phyloP scores from a whole-genome alignment of 495 filamentous ascomycete species.

The Aspergillus heteromorphus region DNA sequence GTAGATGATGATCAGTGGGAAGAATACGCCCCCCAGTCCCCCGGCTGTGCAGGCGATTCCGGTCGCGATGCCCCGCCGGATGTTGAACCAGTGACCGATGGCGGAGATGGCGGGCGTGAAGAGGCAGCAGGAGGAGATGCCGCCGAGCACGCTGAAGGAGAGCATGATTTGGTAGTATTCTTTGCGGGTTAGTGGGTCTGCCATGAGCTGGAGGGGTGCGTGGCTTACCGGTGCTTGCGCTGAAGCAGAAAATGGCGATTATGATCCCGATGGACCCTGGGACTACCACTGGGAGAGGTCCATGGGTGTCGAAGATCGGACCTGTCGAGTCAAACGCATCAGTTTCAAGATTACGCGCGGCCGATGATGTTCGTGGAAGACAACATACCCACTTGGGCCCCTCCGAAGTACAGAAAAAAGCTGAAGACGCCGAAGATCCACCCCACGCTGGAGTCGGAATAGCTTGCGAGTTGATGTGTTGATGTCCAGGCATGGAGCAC shows the following conservation, averaged over 20 bases:
- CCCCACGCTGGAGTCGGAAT: constrained; percentile 56
- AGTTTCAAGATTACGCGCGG: background rate
- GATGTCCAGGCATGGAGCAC: constrained; percentile 55
- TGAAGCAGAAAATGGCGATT: constrained; percentile 15
- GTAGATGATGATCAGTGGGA: constrained; percentile 63
- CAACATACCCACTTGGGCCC: constrained; percentile 29
- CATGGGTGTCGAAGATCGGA: constrained; percentile 26
- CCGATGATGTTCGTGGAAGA: too few relatives aligned
- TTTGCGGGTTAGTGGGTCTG: constrained; percentile 38
- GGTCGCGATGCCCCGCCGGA: constrained; percentile 63
- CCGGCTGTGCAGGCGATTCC: constrained; percentile 68
- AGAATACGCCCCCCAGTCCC: constrained; percentile 64
- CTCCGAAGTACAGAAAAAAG: constrained; percentile 51
- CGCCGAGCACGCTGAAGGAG: constrained; percentile 33
- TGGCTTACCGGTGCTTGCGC: background rate
- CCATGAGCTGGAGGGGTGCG: background rate
- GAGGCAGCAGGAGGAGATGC: constrained; percentile 36
- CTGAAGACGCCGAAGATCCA: constrained; percentile 70
- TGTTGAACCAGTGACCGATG: constrained; percentile 65
- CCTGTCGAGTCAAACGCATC: constrained; percentile 13
- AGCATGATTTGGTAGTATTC: constrained; percentile 43
- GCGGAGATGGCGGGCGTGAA: constrained; percentile 60
- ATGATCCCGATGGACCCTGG: constrained; percentile 29
- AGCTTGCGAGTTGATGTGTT: constrained; percentile 47
- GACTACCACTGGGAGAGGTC: constrained; percentile 17